A percentile compares a stretch with the other conserved stretches of the same genome.
Conservation (phyloP, 768 basidiomycete genomes). For the Leccinum incarnatum region DNA sequence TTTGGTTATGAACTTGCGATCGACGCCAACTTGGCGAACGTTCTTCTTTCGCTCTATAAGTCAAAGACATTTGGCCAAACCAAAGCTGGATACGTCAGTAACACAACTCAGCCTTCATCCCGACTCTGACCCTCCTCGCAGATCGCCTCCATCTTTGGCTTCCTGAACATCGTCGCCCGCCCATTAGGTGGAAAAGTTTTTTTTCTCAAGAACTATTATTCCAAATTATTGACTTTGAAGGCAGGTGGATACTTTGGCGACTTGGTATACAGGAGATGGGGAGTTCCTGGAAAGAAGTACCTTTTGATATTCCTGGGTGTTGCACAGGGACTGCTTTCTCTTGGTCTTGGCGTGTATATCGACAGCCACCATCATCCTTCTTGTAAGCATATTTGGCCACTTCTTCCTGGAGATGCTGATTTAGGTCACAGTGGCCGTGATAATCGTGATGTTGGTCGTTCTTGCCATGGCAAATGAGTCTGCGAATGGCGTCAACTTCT, state of each 20-base stretch:
- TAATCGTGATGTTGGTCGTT: slow-evolving; percentile 41
- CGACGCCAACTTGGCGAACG: slow-evolving; percentile 50
- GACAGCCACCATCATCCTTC: slow-evolving; percentile 21
- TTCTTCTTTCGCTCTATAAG: slow-evolving; percentile 41
- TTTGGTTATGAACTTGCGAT: slow-evolving; percentile 60
- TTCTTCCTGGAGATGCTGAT: background rate
- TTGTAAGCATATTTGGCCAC: slow-evolving; percentile 9
- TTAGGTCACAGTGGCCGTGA: slow-evolving; percentile 22
- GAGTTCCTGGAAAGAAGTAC: slow-evolving; percentile 47
- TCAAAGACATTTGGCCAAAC: slow-evolving; percentile 42
- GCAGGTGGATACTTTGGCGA: slow-evolving; percentile 47
- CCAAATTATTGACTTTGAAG: background rate
- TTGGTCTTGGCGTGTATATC: slow-evolving; percentile 48
- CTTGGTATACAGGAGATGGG: slow-evolving; percentile 40
- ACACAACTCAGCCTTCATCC: slow-evolving; percentile 18
- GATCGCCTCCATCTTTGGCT: slow-evolving; percentile 37
- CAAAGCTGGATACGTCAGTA: slow-evolving; percentile 51
- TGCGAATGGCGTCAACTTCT: slow-evolving; percentile 50
- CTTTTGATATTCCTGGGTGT: slow-evolving; percentile 43
- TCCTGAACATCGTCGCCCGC: slow-evolving; percentile 51
- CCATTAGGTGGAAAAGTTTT: slow-evolving; percentile 33
- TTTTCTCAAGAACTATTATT: background rate
- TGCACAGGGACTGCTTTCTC: slow-evolving; percentile 41
- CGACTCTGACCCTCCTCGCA: slow-evolving; percentile 6
- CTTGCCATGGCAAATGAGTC: slow-evolving; percentile 40